Evolutionary conservation across 306 rosid genomes (phyloP).

Genomic region (Citrullus amarus): DNA sequence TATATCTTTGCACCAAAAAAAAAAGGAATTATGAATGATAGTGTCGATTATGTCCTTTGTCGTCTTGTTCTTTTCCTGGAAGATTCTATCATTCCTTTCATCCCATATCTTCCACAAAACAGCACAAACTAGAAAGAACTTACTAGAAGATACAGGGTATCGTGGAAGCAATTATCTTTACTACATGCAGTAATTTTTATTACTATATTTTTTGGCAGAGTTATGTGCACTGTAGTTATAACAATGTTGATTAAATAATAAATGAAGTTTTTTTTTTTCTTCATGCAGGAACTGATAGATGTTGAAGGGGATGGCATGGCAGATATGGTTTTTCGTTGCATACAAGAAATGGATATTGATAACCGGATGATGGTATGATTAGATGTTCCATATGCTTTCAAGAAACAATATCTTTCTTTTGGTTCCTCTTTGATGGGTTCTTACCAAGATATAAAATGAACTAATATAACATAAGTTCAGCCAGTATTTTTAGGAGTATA

Average conservation of each 20-base stretch:
- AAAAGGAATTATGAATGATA: too few species aligned
- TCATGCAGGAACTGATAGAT: constrained; percentile 81
- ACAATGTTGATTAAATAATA: constrained; percentile 5
- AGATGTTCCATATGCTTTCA: constrained; percentile 1
- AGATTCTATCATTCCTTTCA: too few species aligned
- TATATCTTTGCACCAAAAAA: too few species aligned
- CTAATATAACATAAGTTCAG: neutral
- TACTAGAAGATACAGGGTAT: neutral
- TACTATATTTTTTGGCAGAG: neutral
- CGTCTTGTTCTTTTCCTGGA: too few species aligned
- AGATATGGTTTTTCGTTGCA: constrained; percentile 98
- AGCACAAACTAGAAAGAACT: neutral
- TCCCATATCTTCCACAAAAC: too few species aligned
- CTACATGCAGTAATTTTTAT: neutral
- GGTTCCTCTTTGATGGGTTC: neutral
- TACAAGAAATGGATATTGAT: constrained; percentile 99
- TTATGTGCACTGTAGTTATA: neutral
- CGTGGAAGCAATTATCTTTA: neutral
- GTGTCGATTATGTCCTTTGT: too few species aligned
- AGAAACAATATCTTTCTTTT: neutral
- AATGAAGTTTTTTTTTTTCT: neutral
- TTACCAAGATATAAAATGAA: neutral
- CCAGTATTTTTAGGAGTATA: neutral
- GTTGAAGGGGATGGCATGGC: constrained; percentile 99
- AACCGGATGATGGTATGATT: constrained; percentile 83